Evolutionary conservation across 768 basidiomycete species (phyloP).

Genomic region (Mycena pura): DNA sequence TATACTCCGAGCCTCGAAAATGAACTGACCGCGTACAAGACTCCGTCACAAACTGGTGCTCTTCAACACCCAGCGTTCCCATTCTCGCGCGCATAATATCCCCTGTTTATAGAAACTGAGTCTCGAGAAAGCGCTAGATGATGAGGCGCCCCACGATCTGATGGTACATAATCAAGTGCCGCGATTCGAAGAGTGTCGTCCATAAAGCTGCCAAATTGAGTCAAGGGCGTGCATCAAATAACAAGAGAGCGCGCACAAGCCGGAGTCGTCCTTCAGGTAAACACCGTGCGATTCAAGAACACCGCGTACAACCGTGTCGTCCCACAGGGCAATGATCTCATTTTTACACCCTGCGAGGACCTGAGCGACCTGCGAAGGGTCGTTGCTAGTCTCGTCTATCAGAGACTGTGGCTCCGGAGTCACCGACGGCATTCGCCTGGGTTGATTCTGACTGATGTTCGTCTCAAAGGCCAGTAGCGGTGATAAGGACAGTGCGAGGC

Average conservation of each 20-base stretch:
- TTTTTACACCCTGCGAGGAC: conserved; percentile 48
- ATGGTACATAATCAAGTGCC: conserved; percentile 51
- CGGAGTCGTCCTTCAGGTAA: conserved; percentile 53
- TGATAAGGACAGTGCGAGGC: conserved; percentile 18
- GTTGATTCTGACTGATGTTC: conserved; percentile 42
- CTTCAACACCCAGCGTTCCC: conserved; percentile 62
- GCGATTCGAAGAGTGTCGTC: conserved; percentile 59
- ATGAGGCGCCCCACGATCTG: conserved; percentile 45
- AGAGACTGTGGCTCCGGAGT: neutral
- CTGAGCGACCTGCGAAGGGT: conserved; percentile 11
- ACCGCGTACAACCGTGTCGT: conserved; percentile 47
- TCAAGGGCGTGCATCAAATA: neutral
- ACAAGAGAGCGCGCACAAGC: conserved; percentile 48
- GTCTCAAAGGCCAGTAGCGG: conserved; percentile 54
- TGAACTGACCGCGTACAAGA: conserved; percentile 36
- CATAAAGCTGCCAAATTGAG: conserved; percentile 48
- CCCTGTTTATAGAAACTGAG: conserved; percentile 30
- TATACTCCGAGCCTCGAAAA: neutral
- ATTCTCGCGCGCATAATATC: conserved; percentile 66
- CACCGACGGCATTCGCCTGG: neutral
- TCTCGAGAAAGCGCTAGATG: neutral
- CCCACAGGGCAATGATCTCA: conserved; percentile 59
- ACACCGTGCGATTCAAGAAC: conserved; percentile 48
- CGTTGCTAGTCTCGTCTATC: neutral
- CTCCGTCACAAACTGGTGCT: conserved; percentile 57